Conservation (phyloP, 495 filamentous ascomycete species). For the Copromyces sp. region DNA sequence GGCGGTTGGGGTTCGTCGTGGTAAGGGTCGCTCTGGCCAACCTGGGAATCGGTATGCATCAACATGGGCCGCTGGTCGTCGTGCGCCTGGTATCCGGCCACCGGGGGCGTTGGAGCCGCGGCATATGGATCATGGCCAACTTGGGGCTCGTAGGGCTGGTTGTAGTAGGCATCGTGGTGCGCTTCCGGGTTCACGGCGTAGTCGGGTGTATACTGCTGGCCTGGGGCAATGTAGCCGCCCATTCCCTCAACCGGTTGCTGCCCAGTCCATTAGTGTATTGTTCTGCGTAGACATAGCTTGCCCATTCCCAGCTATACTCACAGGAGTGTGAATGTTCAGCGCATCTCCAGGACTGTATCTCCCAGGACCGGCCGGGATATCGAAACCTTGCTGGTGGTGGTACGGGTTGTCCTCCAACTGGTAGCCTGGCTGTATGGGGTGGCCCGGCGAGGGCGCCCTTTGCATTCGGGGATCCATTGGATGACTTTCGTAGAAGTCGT, state of each 20-base stretch:
- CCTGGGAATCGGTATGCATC: slow-evolving; percentile 34
- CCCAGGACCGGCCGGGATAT: slow-evolving; percentile 56
- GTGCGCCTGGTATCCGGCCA: slow-evolving; percentile 46
- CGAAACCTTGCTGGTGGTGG: slow-evolving; percentile 41
- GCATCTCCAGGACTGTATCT: slow-evolving; percentile 48
- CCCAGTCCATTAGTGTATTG: slow-evolving; percentile 12
- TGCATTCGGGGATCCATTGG: slow-evolving; percentile 46
- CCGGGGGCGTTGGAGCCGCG: slow-evolving; percentile 13
- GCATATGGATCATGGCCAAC: not conserved
- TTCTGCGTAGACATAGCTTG: not conserved
- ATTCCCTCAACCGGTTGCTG: slow-evolving; percentile 74
- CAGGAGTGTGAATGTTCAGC: slow-evolving; percentile 61
- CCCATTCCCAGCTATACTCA: slow-evolving; percentile 26
- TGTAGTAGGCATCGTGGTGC: slow-evolving; percentile 81
- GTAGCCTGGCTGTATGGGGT: slow-evolving; percentile 50
- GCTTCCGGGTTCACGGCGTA: slow-evolving; percentile 71
- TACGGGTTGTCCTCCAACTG: slow-evolving; percentile 64
- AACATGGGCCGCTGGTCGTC: slow-evolving; percentile 44
- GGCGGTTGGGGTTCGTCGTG: slow-evolving; percentile 39
- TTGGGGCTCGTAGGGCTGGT: slow-evolving; percentile 66
- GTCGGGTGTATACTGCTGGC: slow-evolving; percentile 47
- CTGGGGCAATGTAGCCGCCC: slow-evolving; percentile 58
- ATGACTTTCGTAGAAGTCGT: slow-evolving; percentile 48
- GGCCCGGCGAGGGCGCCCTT: slow-evolving; percentile 45
- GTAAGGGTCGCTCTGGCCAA: slow-evolving; percentile 35